phyloP scores from a whole-genome alignment of 2,329 filamentous ascomycete genomes.

The Fusarium tricinctum region DNA sequence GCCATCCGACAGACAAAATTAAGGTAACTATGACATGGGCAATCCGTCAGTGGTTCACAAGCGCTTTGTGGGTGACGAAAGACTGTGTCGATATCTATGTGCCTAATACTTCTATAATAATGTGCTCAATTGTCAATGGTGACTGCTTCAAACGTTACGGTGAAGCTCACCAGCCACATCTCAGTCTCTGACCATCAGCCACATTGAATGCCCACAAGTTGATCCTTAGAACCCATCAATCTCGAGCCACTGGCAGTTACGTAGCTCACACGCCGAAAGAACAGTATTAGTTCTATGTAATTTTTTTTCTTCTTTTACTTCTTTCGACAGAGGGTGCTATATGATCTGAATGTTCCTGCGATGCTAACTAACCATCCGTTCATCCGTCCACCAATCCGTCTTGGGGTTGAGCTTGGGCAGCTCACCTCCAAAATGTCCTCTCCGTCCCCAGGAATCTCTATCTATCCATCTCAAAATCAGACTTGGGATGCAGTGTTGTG shows the following conservation, averaged over 20 bases:
- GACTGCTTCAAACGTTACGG: background rate
- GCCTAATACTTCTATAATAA: too few relatives aligned
- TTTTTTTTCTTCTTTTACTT: slow-evolving; percentile 47
- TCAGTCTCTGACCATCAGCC: slow-evolving; percentile 12
- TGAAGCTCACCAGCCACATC: slow-evolving; percentile 27
- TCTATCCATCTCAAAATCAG: slow-evolving; percentile 41
- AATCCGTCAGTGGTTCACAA: too few relatives aligned
- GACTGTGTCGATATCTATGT: too few relatives aligned
- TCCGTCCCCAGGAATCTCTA: slow-evolving; percentile 43
- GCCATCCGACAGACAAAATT: too few relatives aligned
- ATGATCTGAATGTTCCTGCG: slow-evolving; percentile 46
- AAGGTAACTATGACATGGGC: too few relatives aligned
- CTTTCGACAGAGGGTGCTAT: slow-evolving; percentile 46
- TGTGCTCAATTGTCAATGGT: too few relatives aligned
- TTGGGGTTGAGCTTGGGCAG: slow-evolving; percentile 33
- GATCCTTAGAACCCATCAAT: background rate
- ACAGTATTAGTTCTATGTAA: slow-evolving; percentile 39
- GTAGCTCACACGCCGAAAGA: slow-evolving; percentile 4
- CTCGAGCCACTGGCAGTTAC: background rate
- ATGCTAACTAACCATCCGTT: slow-evolving; percentile 49
- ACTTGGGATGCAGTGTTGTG: slow-evolving; percentile 39
- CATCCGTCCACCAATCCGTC: slow-evolving; percentile 41
- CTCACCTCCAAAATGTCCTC: slow-evolving; percentile 35
- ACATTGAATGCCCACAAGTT: slow-evolving; percentile 23
- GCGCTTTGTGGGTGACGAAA: too few relatives aligned